A percentile compares a stretch with the other conserved stretches of the same genome.
Evolutionary conservation across 2,329 filamentous ascomycete species (phyloP).

Genomic region (Claviceps sp.): DNA sequence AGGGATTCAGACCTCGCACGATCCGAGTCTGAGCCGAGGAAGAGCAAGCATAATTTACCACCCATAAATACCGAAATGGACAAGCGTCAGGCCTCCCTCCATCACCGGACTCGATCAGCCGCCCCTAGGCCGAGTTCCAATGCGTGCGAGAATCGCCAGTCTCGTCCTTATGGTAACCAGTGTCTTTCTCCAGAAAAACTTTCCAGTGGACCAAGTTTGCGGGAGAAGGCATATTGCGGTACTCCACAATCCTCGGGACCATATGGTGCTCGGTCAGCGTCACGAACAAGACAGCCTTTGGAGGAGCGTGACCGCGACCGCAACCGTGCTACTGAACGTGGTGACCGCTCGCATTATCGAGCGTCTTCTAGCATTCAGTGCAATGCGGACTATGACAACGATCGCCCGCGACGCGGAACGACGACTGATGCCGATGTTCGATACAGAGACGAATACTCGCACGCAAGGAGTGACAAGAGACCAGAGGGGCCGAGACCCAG

Average conservation of each 20-base stretch:
- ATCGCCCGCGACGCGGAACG: slow-evolving; percentile 14
- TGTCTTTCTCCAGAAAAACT: slow-evolving; percentile 29
- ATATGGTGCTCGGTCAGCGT: slow-evolving; percentile 22
- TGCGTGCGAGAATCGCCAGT: slow-evolving; percentile 17
- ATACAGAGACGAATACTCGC: slow-evolving; percentile 12
- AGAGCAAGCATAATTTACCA: slow-evolving; percentile 28
- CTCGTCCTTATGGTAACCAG: slow-evolving; percentile 19
- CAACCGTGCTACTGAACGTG: slow-evolving; percentile 12
- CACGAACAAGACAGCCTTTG: slow-evolving; percentile 16
- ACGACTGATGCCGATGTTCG: slow-evolving; percentile 21
- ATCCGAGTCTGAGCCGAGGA: slow-evolving; percentile 15
- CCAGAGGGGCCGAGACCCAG: slow-evolving; percentile 11
- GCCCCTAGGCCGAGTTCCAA: slow-evolving; percentile 19
- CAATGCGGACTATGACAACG: slow-evolving; percentile 14
- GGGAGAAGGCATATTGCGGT: slow-evolving; percentile 30
- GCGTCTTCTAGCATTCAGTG: slow-evolving; percentile 17
- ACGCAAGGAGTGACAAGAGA: slow-evolving; percentile 13
- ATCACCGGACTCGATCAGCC: slow-evolving; percentile 24
- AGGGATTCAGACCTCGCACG: slow-evolving; percentile 4
- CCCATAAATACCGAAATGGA: slow-evolving; percentile 29
- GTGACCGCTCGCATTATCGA: slow-evolving; percentile 13
- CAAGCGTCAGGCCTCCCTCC: slow-evolving; percentile 15
- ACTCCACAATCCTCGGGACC: slow-evolving; percentile 8
- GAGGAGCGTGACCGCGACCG: slow-evolving; percentile 13
- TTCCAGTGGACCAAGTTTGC: slow-evolving; percentile 25